Evolutionary conservation across 768 basidiomycete genomes (phyloP), one percentile per base, ranked within the genome.

Genomic region (Cystobasidium tubakii): DNA sequence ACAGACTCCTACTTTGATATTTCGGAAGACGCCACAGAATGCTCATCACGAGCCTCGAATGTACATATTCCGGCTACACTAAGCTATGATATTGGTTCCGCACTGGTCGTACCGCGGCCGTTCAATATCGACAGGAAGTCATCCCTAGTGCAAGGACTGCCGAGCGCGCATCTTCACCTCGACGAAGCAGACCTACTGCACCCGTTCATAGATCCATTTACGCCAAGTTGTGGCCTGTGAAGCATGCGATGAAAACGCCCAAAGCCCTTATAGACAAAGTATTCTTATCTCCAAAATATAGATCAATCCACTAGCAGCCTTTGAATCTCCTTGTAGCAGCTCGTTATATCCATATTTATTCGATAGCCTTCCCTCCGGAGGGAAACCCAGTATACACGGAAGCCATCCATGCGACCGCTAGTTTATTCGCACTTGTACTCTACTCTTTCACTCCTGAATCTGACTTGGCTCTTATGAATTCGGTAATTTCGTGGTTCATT

Each of bases 1-100:
- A 31, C 17, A 15, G 57, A 27, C 6, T 12, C 23, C 13, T 29
- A 25, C 25, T 34, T 34, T 29, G 13, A 13, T 6, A 29, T 6
- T 34, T 60, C 29, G 6, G 27, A 29, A n/a, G 6, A 4, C 15
- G 17, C 15, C 33, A 27, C 57, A 29, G 25, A 27, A 25, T 15
- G 25, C 57, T 29, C 57, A 17, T 60, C 57, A 34, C 57, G 57
- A 15, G 57, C 57, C 29, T 60, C 57, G 27, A 60, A 31, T 27
- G 29, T 27, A 29, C 13, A 23, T 12, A 60, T n/a, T n/a, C n/a
- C n/a, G n/a, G n/a, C n/a, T n/a, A n/a, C n/a, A n/a, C n/a, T n/a
- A n/a, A n/a, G n/a, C n/a, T n/a, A n/a, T n/a, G n/a, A n/a, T n/a
- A n/a, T n/a, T n/a, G n/a, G n/a, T n/a, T n/a, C n/a, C n/a, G n/a